These are phyloP conservation scores for Oryza coarctata DNA, from an alignment of 176 grass and related monocot species.

Conservation along the genomic window DNA sequence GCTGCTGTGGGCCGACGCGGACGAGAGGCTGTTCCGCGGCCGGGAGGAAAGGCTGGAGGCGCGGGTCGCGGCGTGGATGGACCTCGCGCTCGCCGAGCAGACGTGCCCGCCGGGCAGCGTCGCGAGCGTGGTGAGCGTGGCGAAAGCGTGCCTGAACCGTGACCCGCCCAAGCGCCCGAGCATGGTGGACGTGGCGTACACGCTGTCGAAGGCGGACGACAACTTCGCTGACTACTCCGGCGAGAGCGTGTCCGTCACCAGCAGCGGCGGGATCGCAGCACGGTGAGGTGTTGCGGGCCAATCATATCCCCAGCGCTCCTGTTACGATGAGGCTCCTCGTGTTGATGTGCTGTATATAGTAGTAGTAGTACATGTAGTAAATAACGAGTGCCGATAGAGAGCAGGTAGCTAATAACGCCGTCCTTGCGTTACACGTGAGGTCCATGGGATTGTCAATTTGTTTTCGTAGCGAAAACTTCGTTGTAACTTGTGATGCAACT, in stretches of 20 bases:
- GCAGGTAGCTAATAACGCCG: slow-evolving; percentile 6
- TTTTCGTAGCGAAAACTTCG: neutral
- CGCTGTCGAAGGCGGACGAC: slow-evolving; percentile 85
- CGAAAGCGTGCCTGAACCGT: slow-evolving; percentile 66
- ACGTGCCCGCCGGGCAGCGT: slow-evolving; percentile 72
- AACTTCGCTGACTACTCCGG: slow-evolving; percentile 69
- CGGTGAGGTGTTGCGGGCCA: slow-evolving; percentile 35
- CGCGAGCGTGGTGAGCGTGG: slow-evolving; percentile 57
- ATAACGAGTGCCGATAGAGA: neutral
- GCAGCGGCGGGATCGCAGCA: slow-evolving; percentile 43
- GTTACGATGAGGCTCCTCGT: neutral
- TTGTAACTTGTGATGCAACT: neutral
- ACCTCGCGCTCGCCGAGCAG: slow-evolving; percentile 65
- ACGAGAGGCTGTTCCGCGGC: slow-evolving; percentile 53
- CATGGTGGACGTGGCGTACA: slow-evolving; percentile 93
- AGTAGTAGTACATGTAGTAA: neutral
- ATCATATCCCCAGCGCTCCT: neutral
- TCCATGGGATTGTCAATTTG: neutral
- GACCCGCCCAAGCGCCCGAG: slow-evolving; percentile 86
- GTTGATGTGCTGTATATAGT: neutral
- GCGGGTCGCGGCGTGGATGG: slow-evolving; percentile 68
- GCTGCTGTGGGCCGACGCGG: slow-evolving; percentile 69
- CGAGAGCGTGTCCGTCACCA: slow-evolving; percentile 48
- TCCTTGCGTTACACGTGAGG: neutral
- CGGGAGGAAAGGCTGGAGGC: slow-evolving; percentile 38